Evolutionary conservation across 169 alveolate genomes (phyloP), one percentile per base, ranked within the genome.

Genomic region (Ichthyophthirius multifiliis): DNA sequence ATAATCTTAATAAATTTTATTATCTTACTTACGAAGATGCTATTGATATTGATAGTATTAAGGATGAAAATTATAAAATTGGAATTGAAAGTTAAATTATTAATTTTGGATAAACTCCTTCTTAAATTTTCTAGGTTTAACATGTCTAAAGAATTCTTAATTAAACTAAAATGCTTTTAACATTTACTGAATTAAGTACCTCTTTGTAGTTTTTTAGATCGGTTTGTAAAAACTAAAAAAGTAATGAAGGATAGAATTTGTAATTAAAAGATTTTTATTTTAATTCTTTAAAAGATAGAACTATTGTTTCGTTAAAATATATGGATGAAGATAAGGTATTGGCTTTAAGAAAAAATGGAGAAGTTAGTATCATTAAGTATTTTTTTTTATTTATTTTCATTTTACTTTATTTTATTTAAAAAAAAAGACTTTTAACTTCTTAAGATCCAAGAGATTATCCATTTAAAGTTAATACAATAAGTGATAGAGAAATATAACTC

Each of bases 1-100:
- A 89, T 65, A 85, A 80, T 31, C 75, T 89, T 41, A 89, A 89
- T 84, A 82, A 63, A 30, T 89, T 81, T 43, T 81, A 81, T 71
- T 81, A 81, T 48, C 63, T 81, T n/a, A 81, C 86, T 10, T 81
- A 81, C 62, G 86, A 81, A 41, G 76, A 81, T 81, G 46, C 74
- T 0, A 18, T 81, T 10, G 73, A 81, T 41, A 64, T 65, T 65
- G 86, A 81, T 43, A 39, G 62, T n/a, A 63, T 73, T 15, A 27
- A 45, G 43, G 76, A 81, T 81, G 82, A 67, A 41, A 71, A 81
- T 41, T 32, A 81, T 30, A 46, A 43, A 74, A 71, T 48, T 1
- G 71, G 80, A 23, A 16, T 71, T 12, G 86, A 81, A 55, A 64
- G 82, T n/a, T 62, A 81, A 55, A 73, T 73, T 5, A 73, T 81